These are phyloP conservation scores for Sungouiozyma intestinalis DNA, from an alignment of 805 yeast species.

Conservation along the genomic window DNA sequence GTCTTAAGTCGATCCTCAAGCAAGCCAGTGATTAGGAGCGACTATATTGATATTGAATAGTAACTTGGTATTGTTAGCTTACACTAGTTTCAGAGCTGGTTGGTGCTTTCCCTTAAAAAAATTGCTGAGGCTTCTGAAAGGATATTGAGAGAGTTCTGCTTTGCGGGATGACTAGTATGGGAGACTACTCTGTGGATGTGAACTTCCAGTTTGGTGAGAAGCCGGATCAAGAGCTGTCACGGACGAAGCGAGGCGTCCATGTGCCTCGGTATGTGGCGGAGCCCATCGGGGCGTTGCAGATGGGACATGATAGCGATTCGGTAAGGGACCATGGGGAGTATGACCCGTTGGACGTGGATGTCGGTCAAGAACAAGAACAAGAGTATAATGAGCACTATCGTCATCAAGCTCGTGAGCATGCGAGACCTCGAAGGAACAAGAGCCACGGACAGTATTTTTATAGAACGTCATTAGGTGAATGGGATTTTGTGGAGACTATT, in stretches of 20 bases:
- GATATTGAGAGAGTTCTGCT: no score
- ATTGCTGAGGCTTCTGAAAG: no score
- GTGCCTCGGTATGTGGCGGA: not conserved
- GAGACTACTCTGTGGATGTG: not conserved
- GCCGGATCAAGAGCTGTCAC: not conserved
- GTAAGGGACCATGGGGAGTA: not conserved
- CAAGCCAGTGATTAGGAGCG: no score
- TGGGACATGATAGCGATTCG: not conserved
- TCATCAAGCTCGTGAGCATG: not conserved
- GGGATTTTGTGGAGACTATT: slow-evolving; percentile 91
- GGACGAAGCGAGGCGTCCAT: not conserved
- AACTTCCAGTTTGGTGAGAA: not conserved
- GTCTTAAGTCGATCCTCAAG: no score
- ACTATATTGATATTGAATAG: no score
- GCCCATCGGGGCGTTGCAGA: not conserved
- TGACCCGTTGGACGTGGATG: no score
- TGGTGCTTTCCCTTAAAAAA: no score
- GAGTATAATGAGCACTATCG: not conserved
- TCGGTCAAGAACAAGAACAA: not conserved
- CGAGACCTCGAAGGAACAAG: not conserved
- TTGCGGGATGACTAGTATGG: not conserved
- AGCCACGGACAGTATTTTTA: slow-evolving; percentile 36
- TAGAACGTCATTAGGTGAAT: slow-evolving; percentile 86
- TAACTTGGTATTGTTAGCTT: no score
- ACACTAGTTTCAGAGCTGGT: no score